These are phyloP conservation scores for Plectosphaerella sp. DNA, from an alignment of 2,329 filamentous ascomycete genomes.

Conservation along the genomic window DNA sequence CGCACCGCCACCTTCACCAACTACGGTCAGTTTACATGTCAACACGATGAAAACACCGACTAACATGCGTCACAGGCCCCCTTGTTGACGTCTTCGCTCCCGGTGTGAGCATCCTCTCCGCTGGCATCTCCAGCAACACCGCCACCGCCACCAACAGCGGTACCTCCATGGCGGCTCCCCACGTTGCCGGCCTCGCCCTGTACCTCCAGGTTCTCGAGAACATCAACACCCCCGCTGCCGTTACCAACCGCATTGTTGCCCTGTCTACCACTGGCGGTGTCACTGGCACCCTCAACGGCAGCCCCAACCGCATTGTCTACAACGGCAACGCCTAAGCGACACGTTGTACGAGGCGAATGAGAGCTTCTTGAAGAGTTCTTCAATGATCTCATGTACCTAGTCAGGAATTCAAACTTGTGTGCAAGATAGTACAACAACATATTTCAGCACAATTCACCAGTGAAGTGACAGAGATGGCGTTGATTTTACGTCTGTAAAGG, in stretches of 20 bases:
- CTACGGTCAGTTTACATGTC: constrained; percentile 28
- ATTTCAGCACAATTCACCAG: no score
- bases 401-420: no score
- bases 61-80: background rate
- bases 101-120: constrained; percentile 37
- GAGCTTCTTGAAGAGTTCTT: no score
- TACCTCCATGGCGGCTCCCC: constrained; percentile 26
- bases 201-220: constrained; percentile 28
- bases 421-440: no score
- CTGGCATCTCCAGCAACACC: constrained; percentile 35
- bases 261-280: constrained; percentile 36
- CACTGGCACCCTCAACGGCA: constrained; percentile 30
- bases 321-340: constrained; percentile 32
- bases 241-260: constrained; percentile 40
- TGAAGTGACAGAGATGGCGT: no score
- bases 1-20: constrained; percentile 42
- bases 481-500: no score
- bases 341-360: no score
- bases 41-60: background rate
- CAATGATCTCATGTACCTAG: no score
- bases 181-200: constrained; percentile 13
- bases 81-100: constrained; percentile 46
- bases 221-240: constrained; percentile 32
- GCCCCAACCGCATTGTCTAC: constrained; percentile 49
- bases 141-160: constrained; percentile 42